These are phyloP conservation scores for Suillus discolor DNA, from an alignment of 768 basidiomycete species.

Conservation along the genomic window DNA sequence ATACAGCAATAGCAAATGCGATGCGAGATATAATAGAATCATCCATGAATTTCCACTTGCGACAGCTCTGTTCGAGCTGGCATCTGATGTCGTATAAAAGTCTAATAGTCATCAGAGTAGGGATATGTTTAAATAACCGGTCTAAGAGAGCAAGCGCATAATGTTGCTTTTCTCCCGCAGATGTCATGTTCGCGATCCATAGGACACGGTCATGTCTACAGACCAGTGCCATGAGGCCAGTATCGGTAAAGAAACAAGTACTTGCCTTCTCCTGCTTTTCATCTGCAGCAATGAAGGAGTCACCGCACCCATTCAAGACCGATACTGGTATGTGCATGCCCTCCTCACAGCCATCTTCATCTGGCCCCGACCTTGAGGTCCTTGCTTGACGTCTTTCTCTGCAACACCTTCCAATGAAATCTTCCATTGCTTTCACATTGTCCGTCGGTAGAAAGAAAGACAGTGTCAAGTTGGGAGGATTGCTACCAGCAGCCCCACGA, in stretches of 20 bases:
- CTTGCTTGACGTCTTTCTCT: neutral
- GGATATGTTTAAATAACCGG: conserved; percentile 21
- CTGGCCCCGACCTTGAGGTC: neutral
- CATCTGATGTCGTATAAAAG: conserved; percentile 30
- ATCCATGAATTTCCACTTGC: conserved; percentile 11
- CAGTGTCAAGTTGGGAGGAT: neutral
- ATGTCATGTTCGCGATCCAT: conserved; percentile 20
- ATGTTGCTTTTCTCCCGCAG: conserved; percentile 24
- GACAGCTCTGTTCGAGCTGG: conserved; percentile 23
- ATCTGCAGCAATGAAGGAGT: conserved; percentile 27
- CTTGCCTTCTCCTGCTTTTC: conserved; percentile 22
- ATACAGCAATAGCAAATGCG: conserved; percentile 31
- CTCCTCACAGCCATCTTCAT: conserved; percentile 20
- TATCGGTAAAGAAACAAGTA: conserved; percentile 19
- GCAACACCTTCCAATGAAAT: neutral
- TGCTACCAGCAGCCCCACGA: conserved; percentile 5
- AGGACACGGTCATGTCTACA: conserved; percentile 25
- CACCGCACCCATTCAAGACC: conserved; percentile 34
- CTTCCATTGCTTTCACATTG: conserved; percentile 6
- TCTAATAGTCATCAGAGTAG: conserved; percentile 14
- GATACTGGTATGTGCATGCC: conserved; percentile 29
- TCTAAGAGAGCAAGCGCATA: conserved; percentile 24
- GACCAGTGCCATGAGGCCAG: conserved; percentile 25
- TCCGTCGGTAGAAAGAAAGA: neutral
- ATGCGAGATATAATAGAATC: conserved; percentile 20